phyloP scores from a whole-genome alignment of 2,329 filamentous ascomycete species.

The Alternaria panax region DNA sequence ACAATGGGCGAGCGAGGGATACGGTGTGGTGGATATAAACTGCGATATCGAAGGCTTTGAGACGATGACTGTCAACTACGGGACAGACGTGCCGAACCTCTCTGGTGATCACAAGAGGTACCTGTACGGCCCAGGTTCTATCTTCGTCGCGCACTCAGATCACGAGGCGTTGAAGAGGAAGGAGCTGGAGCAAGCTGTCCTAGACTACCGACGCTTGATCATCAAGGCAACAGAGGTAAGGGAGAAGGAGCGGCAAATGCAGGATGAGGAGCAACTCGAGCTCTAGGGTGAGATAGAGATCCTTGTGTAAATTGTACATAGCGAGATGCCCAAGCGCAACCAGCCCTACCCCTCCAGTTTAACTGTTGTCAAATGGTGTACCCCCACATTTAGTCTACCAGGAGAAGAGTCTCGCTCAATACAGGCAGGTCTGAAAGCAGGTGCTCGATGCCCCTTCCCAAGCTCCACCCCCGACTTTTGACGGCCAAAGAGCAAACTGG shows the following conservation, averaged over 20 bases:
- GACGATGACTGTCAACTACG: constrained; percentile 86
- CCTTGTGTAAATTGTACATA: neutral
- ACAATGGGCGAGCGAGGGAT: constrained; percentile 68
- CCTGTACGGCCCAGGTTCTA: constrained; percentile 71
- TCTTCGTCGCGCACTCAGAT: constrained; percentile 86
- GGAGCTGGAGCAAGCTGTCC: constrained; percentile 79
- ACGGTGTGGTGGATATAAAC: constrained; percentile 79
- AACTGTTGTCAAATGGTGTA: constrained; percentile 21
- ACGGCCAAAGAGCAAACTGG: constrained; percentile 3
- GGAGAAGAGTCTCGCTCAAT: constrained; percentile 43
- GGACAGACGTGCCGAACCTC: constrained; percentile 86
- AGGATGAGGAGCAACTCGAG: constrained; percentile 24
- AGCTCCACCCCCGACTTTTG: constrained; percentile 2
- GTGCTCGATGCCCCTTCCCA: constrained; percentile 25
- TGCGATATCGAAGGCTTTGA: constrained; percentile 88
- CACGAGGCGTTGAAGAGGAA: constrained; percentile 79
- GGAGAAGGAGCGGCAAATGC: constrained; percentile 14
- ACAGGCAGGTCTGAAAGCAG: constrained; percentile 46
- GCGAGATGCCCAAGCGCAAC: neutral
- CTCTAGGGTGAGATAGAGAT: constrained; percentile 21
- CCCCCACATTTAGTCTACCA: constrained; percentile 46
- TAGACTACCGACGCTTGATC: constrained; percentile 71
- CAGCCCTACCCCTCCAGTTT: neutral
- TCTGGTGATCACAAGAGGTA: constrained; percentile 71
- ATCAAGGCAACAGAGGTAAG: constrained; percentile 41